Conservation (phyloP, 2,329 filamentous ascomycete species). For the Aspergillus luchuensis region DNA sequence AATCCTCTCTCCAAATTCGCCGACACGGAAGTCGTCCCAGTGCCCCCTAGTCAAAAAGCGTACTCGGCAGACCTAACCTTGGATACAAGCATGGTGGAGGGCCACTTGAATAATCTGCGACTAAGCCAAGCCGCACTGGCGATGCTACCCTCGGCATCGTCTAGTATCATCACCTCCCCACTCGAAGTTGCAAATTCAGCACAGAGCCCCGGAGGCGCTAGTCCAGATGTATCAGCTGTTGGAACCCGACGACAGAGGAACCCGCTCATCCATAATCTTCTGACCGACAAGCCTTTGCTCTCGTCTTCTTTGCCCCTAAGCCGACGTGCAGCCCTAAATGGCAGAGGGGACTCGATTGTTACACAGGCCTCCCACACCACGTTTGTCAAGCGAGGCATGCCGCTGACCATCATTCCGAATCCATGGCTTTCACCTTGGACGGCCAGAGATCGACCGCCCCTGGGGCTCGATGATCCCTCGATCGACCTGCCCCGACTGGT, state of each 20-base stretch:
- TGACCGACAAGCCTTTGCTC: constrained; percentile 90
- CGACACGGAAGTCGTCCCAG: constrained; percentile 30
- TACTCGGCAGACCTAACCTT: constrained; percentile 11
- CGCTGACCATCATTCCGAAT: constrained; percentile 79
- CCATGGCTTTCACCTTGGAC: constrained; percentile 67
- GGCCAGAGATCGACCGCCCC: constrained; percentile 61
- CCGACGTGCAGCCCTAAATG: constrained; percentile 54
- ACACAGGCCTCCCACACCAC: constrained; percentile 64
- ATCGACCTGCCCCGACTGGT: constrained; percentile 83
- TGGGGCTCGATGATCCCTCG: constrained; percentile 74
- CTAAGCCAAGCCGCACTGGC: constrained; percentile 70
- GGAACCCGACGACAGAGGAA: constrained; percentile 68
- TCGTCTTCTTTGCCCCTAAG: constrained; percentile 85
- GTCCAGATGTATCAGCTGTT: constrained; percentile 48
- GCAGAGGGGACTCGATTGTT: constrained; percentile 30
- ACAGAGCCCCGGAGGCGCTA: constrained; percentile 27
- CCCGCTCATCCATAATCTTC: constrained; percentile 88
- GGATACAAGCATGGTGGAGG: constrained; percentile 33
- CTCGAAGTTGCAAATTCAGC: constrained; percentile 71
- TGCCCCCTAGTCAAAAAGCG: constrained; percentile 23
- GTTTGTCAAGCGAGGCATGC: constrained; percentile 88
- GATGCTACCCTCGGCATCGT: constrained; percentile 79
- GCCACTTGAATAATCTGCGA: constrained; percentile 71
- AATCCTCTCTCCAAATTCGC: constrained; percentile 51
- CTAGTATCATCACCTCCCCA: constrained; percentile 85